phyloP scores from a whole-genome alignment of 2,329 filamentous ascomycete species.

The Shiraia sp. region DNA sequence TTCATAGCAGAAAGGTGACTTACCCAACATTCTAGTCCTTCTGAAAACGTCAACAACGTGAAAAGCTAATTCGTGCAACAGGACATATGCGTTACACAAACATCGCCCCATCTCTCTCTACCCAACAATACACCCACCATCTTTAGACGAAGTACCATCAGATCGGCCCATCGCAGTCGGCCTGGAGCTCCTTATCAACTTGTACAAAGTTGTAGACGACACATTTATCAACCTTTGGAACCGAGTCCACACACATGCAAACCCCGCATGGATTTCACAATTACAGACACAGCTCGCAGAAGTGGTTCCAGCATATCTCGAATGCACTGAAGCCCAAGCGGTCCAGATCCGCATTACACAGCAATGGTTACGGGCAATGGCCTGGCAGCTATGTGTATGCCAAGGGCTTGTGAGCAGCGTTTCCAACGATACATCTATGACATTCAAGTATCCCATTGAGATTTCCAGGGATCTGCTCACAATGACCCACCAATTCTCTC shows the following conservation, averaged over 20 bases:
- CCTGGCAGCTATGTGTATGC: constrained; percentile 73
- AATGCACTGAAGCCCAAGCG: constrained; percentile 66
- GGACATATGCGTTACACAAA: constrained; percentile 66
- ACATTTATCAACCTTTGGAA: constrained; percentile 68
- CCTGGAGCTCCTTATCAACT: constrained; percentile 63
- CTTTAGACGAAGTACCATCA: constrained; percentile 54
- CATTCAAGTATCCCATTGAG: constrained; percentile 64
- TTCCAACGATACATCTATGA: constrained; percentile 62
- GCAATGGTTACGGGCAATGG: constrained; percentile 70
- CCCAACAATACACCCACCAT: constrained; percentile 61
- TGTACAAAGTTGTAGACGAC: constrained; percentile 66
- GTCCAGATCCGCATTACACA: constrained; percentile 71
- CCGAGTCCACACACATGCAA: constrained; percentile 54
- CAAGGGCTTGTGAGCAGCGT: constrained; percentile 66
- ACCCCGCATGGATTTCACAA: constrained; percentile 51
- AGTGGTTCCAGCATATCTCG: constrained; percentile 60
- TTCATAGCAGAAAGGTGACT: constrained; percentile 64
- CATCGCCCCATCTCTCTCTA: constrained; percentile 66
- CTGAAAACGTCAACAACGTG: too few species aligned
- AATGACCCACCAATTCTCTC: constrained; percentile 72
- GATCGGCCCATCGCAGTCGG: constrained; percentile 61
- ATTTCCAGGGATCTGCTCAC: constrained; percentile 63
- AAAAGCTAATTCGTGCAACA: constrained; percentile 32
- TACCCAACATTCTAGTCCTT: background rate
- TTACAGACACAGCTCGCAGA: constrained; percentile 57